Evolutionary conservation across 805 yeast species (phyloP), one percentile per base, ranked within the genome.

Genomic region (Blastobotrys terrestris): DNA sequence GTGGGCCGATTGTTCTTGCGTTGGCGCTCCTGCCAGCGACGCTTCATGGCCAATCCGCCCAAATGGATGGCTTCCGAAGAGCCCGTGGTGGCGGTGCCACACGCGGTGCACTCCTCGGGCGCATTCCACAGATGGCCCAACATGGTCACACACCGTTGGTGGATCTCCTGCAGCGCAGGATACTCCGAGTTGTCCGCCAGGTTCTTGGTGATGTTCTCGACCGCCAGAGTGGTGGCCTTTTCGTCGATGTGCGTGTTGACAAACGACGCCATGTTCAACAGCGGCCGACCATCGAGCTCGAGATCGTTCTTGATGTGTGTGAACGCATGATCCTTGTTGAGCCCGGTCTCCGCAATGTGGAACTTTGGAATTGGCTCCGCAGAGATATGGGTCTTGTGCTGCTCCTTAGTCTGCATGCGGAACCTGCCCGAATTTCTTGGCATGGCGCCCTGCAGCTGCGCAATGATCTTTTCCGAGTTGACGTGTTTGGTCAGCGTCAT

Each of bases 181-280:
- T 90, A 90, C 73, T 90, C 97, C 66, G 91, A 97, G 61, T 85
- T 84, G 69, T 90, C 97, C 6, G 97, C 96, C 63, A 90, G 74
- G 68, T 90, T 90, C 75, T 91, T 90, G 60, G 87, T 83, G 55
- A 89, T 61, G 67, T 90, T 90, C 67, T 87, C 91, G 21, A 66
- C 46, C 52, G 84, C 77, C 59, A 90, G 75, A 57, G 73, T 72
- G 16, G 70, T 68, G 2, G 84, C 80, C 16, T 68, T 67, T n/a
- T 73, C 78, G 51, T 80, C 80, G 19, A 84, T 64, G 58, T 73
- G 77, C 5, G 96, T 90, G 70, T 87, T 87, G 58, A 90, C 97
- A 66, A 90, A 90, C 31, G 92, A 84, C 2, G 97, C 97, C 67
- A 90, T 70, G 67, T 91, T 90, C 66, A 90, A 74, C 18, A 82